Evolutionary conservation across 1,284 basidiomycete species (phyloP).

Genomic region (Phylloporus sp.): DNA sequence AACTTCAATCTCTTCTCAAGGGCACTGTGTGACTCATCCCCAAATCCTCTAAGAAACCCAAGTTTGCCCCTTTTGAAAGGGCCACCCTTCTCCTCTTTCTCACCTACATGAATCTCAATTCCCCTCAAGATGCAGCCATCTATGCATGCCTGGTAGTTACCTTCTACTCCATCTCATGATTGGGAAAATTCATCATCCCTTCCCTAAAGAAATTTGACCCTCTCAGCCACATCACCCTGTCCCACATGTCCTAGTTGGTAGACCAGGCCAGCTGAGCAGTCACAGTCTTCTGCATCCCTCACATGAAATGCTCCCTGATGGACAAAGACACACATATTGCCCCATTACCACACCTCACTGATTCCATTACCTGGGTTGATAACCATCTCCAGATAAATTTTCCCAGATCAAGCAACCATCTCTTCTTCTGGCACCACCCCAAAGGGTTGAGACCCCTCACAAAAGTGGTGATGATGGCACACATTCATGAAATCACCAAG

Average conservation of each 20-base stretch:
- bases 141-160: not conserved
- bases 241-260: accelerated
- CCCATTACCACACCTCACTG: not conserved
- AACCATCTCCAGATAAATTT: not conserved
- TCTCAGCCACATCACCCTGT: not conserved
- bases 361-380: not conserved
- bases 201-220: not conserved
- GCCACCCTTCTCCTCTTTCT: not conserved
- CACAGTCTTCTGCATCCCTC: not conserved
- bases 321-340: not conserved
- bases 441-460: not conserved
- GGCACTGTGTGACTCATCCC: not conserved
- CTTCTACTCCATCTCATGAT: not conserved
- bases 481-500: not conserved
- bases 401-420: not conserved
- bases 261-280: not conserved
- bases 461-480: not conserved
- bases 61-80: not conserved
- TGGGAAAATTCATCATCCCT: slow-evolving; percentile 8
- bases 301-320: not conserved
- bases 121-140: not conserved
- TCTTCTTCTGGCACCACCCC: slow-evolving; percentile 4
- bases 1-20: not conserved
- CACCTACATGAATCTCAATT: not conserved
- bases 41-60: accelerated